Base-by-base conservation (phyloP, 257 asterid genomes). In the Lantana camara region DNA sequence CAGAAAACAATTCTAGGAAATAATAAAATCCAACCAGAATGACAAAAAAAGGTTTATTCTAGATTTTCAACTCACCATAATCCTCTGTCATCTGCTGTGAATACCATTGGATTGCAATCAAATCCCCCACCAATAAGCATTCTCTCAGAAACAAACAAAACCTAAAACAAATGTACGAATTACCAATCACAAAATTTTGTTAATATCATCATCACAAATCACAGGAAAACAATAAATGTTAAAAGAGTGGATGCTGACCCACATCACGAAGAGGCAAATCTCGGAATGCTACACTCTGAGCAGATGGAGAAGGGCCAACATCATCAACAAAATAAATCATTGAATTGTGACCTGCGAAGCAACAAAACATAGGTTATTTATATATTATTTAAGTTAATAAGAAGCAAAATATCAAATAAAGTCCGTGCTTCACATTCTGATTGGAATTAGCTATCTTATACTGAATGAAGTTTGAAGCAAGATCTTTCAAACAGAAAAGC, bases 181-280 rank as follows among this genome's bases (percentile, higher is more conserved):
- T n/a, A 60, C 19, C 66, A 62, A 38, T 60, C 57, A 64, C 54
- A 42, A 30, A 69, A 53, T 24, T 61, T 42, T 60, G 53, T 72
- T 65, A 69, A 69, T 37, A 60, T 66, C 72, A 64, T 62, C 60
- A 60, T 61, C 50, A 57, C 60, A 57, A 45, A 69, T 47, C 53
- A 65, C 19, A 69, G 41, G 53, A 63, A 27, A 67, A 68, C 15
- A 20, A 23, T 21, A 57, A 76, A 73, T 80, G 68, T 67, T 62
- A 35, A 2, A 73, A 82, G 91, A 78, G 76, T 68, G 90, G 92
- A 85, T 83, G 90, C 95, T 83, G 96, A 94, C 97, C 99, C 97
- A 90, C 99, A 90, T 94, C 96, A 76, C 96, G 97, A 80, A 94
- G 99, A 40, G 97, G 99, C 93, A 94, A 83, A 86, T 90, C 95